Percentiles rank a stretch among this genome's conserved stretches.
These are phyloP conservation scores for Inga oerstediana DNA, from an alignment of 306 rosid species.

Conservation along the genomic window DNA sequence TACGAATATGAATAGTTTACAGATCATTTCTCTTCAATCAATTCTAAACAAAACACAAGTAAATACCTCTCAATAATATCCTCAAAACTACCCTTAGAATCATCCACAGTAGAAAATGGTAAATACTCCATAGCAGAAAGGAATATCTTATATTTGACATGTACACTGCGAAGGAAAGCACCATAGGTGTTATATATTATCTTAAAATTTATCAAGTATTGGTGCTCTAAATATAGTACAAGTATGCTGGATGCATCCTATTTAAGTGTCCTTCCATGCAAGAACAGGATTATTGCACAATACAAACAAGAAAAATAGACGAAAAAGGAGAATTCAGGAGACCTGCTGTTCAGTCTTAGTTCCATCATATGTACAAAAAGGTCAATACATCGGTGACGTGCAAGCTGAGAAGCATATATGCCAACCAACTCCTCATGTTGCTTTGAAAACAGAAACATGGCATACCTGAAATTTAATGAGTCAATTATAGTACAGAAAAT, in stretches of 20 bases:
- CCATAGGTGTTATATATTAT: slow-evolving; percentile 24
- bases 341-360: slow-evolving; percentile 93
- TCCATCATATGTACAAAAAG: slow-evolving; percentile 99
- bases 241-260: not conserved
- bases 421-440: slow-evolving; percentile 98
- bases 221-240: not conserved
- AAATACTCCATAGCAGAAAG: slow-evolving; percentile 92
- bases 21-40: not conserved
- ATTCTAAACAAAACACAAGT: slow-evolving; percentile 20
- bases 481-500: slow-evolving; percentile 23
- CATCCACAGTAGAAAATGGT: slow-evolving; percentile 72
- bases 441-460: slow-evolving; percentile 90
- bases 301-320: not conserved
- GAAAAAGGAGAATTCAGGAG: slow-evolving; percentile 25
- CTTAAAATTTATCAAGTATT: not conserved
- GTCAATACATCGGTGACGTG: slow-evolving; percentile 85
- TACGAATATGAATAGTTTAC: slow-evolving; percentile 14
- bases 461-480: slow-evolving; percentile 69
- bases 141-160: slow-evolving; percentile 88
- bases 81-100: slow-evolving; percentile 91
- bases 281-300: not conserved
- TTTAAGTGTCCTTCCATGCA: not conserved
- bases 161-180: slow-evolving; percentile 61
- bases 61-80: slow-evolving; percentile 86
- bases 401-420: slow-evolving; percentile 96